A percentile compares a stretch with the other conserved stretches of the same genome.
These are phyloP conservation scores for Rosa lucieae DNA, from an alignment of 306 rosid species.

Conservation along the genomic window DNA sequence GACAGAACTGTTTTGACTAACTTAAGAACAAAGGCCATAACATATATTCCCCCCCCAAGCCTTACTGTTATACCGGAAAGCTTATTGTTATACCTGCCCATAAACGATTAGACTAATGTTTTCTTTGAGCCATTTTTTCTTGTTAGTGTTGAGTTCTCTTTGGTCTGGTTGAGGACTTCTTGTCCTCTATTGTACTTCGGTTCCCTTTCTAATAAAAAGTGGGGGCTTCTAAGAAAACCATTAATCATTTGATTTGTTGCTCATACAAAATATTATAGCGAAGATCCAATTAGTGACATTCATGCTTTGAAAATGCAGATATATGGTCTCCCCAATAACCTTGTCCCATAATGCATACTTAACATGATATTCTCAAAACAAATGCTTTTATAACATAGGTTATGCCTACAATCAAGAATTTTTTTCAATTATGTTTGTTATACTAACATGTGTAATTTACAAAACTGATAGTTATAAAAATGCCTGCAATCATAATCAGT, in stretches of 20 bases:
- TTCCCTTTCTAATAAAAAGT: background rate
- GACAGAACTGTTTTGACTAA: background rate
- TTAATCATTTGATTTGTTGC: background rate
- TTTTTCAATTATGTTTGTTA: background rate
- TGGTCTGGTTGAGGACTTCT: background rate
- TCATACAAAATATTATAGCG: background rate
- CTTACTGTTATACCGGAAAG: too few species aligned
- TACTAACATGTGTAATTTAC: background rate
- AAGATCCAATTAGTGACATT: background rate
- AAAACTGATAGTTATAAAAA: background rate
- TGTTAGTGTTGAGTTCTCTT: background rate
- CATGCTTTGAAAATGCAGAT: background rate
- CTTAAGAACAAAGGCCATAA: slow-evolving; percentile 21
- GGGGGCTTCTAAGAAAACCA: background rate
- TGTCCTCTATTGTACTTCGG: background rate
- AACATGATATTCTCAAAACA: background rate
- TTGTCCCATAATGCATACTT: background rate
- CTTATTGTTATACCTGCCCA: background rate
- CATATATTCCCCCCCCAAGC: background rate
- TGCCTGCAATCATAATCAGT: background rate
- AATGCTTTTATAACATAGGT: background rate
- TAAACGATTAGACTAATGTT: background rate
- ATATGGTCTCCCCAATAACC: background rate
- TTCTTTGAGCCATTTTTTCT: background rate
- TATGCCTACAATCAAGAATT: background rate